phyloP scores from a whole-genome alignment of 768 basidiomycete species.

The Pleurotus tuoliensis region DNA sequence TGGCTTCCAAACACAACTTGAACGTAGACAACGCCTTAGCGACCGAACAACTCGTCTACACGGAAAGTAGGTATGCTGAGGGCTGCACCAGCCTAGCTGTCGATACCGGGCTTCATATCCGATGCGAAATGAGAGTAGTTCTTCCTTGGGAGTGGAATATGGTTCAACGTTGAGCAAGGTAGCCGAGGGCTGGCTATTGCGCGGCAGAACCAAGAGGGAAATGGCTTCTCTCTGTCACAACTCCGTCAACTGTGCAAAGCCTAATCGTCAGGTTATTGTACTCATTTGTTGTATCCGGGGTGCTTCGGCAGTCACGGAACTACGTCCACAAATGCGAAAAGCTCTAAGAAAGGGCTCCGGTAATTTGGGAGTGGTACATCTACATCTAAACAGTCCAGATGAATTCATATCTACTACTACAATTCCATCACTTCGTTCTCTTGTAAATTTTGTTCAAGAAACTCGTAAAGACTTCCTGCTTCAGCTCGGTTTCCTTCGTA shows the following conservation, averaged over 20 bases:
- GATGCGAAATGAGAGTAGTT: neutral
- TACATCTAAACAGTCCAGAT: neutral
- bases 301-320: too few relatives aligned
- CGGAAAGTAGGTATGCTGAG: neutral
- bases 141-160: neutral
- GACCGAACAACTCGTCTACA: too few relatives aligned
- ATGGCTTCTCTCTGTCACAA: neutral
- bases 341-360: too few relatives aligned
- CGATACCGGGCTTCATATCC: slow-evolving; percentile 7
- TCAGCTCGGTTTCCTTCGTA: slow-evolving; percentile 39
- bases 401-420: neutral
- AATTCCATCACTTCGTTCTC: slow-evolving; percentile 43
- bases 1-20: too few relatives aligned
- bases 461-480: slow-evolving; percentile 69
- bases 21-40: too few relatives aligned
- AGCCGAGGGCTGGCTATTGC: neutral
- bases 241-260: too few relatives aligned
- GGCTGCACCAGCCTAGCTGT: neutral
- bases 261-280: too few relatives aligned
- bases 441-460: slow-evolving; percentile 88
- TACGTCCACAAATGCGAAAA: too few relatives aligned
- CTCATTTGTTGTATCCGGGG: too few relatives aligned
- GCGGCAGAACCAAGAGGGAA: slow-evolving; percentile 3
- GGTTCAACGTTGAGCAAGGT: neutral
- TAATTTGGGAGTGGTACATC: too few relatives aligned